Conservation (phyloP, 768 basidiomycete genomes). For the Melanogaster broomeanus region DNA sequence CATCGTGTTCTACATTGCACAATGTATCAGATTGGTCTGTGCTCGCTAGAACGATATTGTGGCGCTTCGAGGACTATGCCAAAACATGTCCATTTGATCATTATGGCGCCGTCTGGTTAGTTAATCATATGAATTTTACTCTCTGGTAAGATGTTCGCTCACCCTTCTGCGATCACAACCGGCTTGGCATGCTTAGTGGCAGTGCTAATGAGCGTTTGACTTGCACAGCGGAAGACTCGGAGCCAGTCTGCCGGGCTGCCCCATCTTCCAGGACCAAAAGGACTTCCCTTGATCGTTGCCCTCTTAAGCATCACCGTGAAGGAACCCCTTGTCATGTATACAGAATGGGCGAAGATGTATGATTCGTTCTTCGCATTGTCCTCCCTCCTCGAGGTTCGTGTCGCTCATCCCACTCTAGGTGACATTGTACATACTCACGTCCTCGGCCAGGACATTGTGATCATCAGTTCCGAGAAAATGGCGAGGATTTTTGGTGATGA, state of each 20-base stretch:
- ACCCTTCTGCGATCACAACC: background rate
- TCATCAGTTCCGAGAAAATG: background rate
- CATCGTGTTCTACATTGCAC: too few species aligned
- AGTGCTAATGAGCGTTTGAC: background rate
- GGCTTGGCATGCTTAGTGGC: background rate
- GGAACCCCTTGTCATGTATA: slow-evolving; percentile 39
- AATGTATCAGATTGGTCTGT: too few species aligned
- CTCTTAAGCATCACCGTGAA: slow-evolving; percentile 39
- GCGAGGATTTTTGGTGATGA: background rate
- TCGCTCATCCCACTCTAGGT: background rate
- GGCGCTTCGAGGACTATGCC: too few species aligned
- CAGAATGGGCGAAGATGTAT: slow-evolving; percentile 39
- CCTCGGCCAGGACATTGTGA: background rate
- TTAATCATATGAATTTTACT: too few species aligned
- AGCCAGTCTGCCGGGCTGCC: background rate
- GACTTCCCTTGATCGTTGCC: slow-evolving; percentile 39
- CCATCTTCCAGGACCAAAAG: slow-evolving; percentile 39
- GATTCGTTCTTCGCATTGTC: slow-evolving; percentile 21
- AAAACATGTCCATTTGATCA: too few species aligned
- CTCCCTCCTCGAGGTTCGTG: background rate
- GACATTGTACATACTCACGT: background rate
- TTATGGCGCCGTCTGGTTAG: too few species aligned
- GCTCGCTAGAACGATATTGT: too few species aligned
- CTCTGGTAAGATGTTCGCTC: too few species aligned
- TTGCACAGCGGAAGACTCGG: background rate